Evolutionary conservation across 352 stramenopile genomes (phyloP), one percentile per base, ranked within the genome.

Genomic region (Pythium sukuiense): DNA sequence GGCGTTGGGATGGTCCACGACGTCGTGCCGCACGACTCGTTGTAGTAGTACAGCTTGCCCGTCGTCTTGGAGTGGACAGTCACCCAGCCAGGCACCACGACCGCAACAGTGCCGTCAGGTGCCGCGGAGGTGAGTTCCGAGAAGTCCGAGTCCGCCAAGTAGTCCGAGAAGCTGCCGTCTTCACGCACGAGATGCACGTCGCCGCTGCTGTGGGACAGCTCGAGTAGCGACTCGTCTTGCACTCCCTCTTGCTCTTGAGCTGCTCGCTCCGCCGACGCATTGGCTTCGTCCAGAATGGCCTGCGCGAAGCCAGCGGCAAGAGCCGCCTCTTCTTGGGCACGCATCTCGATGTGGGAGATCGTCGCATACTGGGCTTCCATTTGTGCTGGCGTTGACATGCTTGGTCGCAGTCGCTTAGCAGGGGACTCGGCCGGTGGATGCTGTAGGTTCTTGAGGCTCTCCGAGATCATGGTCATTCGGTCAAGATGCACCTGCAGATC

Each of bases 21-120:
- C 62, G 85, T 88, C 67, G 86, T 74, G 49, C 81, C 81, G 59
- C 79, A 89, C 41, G 76, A 81, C 56, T 86, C 78, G 76, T 93
- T 92, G 79, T 89, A 93, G 66, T 83, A 93, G 72, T 93, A 93
- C 70, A 89, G 62, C 65, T 90, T 93, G 65, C 81, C 83, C 7
- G 82, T 92, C 53, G 84, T 88, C 46, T 79, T 80, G 11, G 81
- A 93, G 26, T 86, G 55, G 63, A 93, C 85, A 0, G 85, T 71
- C 32, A 87, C 75, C 85, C 85, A 93, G 29, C 85, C 83, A 37
- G 53, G 52, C 4, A 63, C 43, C 6, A 71, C 66, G 9, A 65
- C 65, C 30, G 68, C 72, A 6, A 71, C 67, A 6, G 84, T 80
- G 14, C 70, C 71, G 30, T 68, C 61, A n/a, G 54, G 53, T 8